phyloP scores from a whole-genome alignment of 345 rosid species.

The Bretschneidera sinensis region DNA sequence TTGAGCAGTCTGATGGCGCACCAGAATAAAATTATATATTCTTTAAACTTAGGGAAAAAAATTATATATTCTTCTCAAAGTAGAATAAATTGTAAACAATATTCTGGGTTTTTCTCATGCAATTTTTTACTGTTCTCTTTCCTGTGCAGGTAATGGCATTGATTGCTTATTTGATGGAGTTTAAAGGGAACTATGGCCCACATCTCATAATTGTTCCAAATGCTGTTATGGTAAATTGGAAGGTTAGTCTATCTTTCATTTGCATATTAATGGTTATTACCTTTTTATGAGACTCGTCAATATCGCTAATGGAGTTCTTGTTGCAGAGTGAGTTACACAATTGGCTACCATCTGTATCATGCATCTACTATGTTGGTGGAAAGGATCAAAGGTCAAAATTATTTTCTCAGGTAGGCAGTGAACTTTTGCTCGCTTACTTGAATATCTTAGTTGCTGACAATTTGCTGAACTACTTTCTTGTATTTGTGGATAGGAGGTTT shows the following conservation, averaged over 20 bases:
- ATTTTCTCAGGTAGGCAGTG: constrained; percentile 76
- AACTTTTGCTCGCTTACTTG: neutral
- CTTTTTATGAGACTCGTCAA: constrained; percentile 15
- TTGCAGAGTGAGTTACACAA: constrained; percentile 91
- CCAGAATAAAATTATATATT: too few relatives aligned
- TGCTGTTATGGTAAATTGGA: constrained; percentile 99
- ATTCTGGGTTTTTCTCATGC: constrained; percentile 7
- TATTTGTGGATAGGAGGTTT: constrained; percentile 67
- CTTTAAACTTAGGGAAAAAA: too few relatives aligned
- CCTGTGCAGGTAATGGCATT: constrained; percentile 86
- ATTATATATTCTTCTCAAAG: constrained; percentile 7
- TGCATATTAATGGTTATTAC: neutral
- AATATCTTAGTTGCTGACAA: neutral
- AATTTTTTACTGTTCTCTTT: constrained; percentile 20
- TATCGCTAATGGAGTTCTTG: constrained; percentile 18
- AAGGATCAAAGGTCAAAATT: constrained; percentile 94
- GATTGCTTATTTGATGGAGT: constrained; percentile 99
- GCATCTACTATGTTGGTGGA: constrained; percentile 91
- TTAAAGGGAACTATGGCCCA: constrained; percentile 98
- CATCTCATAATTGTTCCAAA: constrained; percentile 99
- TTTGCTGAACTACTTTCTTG: constrained; percentile 20
- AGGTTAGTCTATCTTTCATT: constrained; percentile 51
- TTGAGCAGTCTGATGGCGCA: constrained; percentile 8
- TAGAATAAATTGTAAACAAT: constrained; percentile 14
- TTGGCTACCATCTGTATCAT: constrained; percentile 96